Evolutionary conservation across 129 eudicot species (phyloP).

Genomic region (Flaveria brownii): DNA sequence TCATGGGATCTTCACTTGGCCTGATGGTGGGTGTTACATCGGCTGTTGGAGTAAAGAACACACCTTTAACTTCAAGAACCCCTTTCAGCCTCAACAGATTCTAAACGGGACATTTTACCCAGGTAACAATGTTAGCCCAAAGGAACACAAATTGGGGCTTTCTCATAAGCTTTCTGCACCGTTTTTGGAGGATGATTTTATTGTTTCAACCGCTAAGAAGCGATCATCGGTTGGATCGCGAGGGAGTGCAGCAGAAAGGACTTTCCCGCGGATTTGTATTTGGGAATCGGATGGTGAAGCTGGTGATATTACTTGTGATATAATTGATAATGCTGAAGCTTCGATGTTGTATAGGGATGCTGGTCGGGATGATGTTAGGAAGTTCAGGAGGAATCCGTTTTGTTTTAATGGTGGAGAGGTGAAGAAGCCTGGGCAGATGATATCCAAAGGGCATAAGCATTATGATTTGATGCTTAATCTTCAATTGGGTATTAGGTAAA

Average conservation of each 20-base stretch:
- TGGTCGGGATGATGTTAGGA: conserved; percentile 42
- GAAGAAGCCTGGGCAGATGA: conserved; percentile 90
- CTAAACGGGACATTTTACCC: conserved; percentile 73
- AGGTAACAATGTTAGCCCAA: conserved; percentile 29
- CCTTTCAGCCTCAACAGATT: conserved; percentile 37
- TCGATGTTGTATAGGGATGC: conserved; percentile 72
- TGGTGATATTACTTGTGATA: conserved; percentile 95
- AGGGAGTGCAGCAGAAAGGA: conserved; percentile 48
- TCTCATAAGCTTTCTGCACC: conserved; percentile 43
- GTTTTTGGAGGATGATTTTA: conserved; percentile 39
- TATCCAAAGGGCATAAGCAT: conserved; percentile 88
- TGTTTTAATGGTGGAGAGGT: conserved; percentile 70
- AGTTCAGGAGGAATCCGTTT: conserved; percentile 67
- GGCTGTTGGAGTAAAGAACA: conserved; percentile 61
- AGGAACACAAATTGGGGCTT: conserved; percentile 35
- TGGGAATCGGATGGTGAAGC: conserved; percentile 99
- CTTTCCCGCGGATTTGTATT: conserved; percentile 74
- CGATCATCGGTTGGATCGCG: conserved; percentile 62
- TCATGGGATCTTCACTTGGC: conserved; percentile 76
- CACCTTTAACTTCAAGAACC: conserved; percentile 25
- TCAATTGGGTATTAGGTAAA: conserved; percentile 90
- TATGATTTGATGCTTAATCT: conserved; percentile 96
- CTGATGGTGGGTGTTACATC: conserved; percentile 75
- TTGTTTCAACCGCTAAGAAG: conserved; percentile 40
- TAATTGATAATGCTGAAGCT: conserved; percentile 85